Evolutionary conservation across 805 yeast species (phyloP), one percentile per base, ranked within the genome.

Genomic region (Cephaloascus fragrans): DNA sequence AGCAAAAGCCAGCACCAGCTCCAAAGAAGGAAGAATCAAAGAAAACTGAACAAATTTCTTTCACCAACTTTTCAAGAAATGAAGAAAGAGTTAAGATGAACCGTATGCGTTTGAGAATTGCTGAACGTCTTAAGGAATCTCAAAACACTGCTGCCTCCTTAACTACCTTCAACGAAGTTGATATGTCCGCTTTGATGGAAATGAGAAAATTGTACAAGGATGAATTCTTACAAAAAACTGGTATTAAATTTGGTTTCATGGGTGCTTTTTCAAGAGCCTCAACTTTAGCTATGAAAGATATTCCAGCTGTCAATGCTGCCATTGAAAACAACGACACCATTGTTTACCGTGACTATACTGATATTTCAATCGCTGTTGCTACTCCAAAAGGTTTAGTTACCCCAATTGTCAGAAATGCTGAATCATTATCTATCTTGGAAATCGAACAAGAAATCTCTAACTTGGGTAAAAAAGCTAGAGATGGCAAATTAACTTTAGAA

Each of bases 301-400:
- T 87, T 47, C 98, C 98, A 47, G 84, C 96, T 37, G 95, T 86
- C 45, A 93, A 90, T 57, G 97, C 95, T 56, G 80, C 94, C 50
- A 93, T 93, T 56, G 97, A 88, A 62, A 75, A 77, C 57, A 86
- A 83, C 53, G 90, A 86, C 63, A 90, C 95, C 48, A 80, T 93
- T 67, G 94, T 93, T 33, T 93, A 78, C 75, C 83, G 96, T 69
- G 98, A 93, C 67, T 93, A 85, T 71, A 85, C 85, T 50, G 98
- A 93, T 63, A 83, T 93, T 49, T 86, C 96, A 32, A 71, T 93
- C 55, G 98, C 98, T 26, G 98, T 93, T 42, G 97, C 98, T 46
- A 93, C 98, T 49, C 97, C 98, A 61, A 93, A 93, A 76, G 98
- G 98, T 59, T 77, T 93, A 53, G 98, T 93, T 35, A 93, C 98